phyloP scores from a whole-genome alignment of 805 yeast genomes.

The Yueomyces sp. region DNA sequence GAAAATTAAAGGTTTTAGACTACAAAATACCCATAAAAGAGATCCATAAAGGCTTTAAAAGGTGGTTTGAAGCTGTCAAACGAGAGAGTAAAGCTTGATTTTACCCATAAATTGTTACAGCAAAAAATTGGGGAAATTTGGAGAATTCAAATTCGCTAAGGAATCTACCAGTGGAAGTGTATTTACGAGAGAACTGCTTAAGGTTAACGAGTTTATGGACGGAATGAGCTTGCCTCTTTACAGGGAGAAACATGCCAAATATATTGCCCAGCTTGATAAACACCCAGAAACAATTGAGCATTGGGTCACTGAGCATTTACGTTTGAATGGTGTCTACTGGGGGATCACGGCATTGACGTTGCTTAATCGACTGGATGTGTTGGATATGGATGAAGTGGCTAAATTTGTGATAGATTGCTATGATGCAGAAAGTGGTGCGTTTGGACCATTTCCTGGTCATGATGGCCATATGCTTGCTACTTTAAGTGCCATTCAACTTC shows the following conservation, averaged over 20 bases:
- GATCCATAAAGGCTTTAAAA: too few relatives aligned
- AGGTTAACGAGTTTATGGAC: background rate
- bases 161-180: background rate
- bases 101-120: too few relatives aligned
- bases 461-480: conserved; percentile 84
- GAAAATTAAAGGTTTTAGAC: too few relatives aligned
- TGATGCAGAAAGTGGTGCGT: conserved; percentile 52
- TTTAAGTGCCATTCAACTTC: conserved; percentile 71
- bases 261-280: conserved; percentile 40
- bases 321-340: conserved; percentile 93
- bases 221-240: background rate
- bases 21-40: too few relatives aligned
- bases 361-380: conserved; percentile 40
- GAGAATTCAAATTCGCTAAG: too few relatives aligned
- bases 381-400: conserved; percentile 49
- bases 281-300: conserved; percentile 54
- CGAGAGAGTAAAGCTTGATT: too few relatives aligned
- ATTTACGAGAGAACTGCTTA: background rate
- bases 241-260: conserved; percentile 32
- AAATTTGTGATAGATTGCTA: conserved; percentile 61
- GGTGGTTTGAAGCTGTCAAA: too few relatives aligned
- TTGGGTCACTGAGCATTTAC: conserved; percentile 81
- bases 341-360: conserved; percentile 67
- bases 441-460: conserved; percentile 80
- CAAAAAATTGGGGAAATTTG: too few relatives aligned